Percentiles rank a stretch among this genome's conserved stretches.
phyloP scores from a whole-genome alignment of 192 early-diverging fungal species.

The Phlyctochytrium planicorne region DNA sequence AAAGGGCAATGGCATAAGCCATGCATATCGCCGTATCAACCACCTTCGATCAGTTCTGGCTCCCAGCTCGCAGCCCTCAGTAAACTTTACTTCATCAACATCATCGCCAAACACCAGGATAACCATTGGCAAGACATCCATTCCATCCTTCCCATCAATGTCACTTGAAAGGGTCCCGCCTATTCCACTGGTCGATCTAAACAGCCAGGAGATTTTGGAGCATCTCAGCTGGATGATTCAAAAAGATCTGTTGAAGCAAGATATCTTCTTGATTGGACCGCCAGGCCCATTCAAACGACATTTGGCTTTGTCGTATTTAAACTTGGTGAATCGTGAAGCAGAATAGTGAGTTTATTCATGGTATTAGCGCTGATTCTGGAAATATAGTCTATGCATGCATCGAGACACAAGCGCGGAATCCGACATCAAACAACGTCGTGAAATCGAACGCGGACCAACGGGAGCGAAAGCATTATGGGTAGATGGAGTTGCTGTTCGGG shows the following conservation, averaged over 20 bases:
- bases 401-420: conserved; percentile 71
- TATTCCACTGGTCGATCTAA: background rate
- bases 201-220: conserved; percentile 34
- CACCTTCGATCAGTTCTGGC: no score
- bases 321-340: conserved; percentile 64
- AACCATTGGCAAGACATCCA: background rate
- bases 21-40: no score
- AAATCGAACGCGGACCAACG: conserved; percentile 60
- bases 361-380: no score
- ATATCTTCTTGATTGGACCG: conserved; percentile 79
- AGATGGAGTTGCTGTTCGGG: conserved; percentile 58
- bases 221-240: conserved; percentile 77
- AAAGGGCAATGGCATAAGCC: no score
- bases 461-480: conserved; percentile 48
- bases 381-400: conserved; percentile 56
- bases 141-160: background rate
- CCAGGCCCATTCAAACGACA: conserved; percentile 67
- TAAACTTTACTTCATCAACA: background rate
- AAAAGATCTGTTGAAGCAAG: conserved; percentile 77
- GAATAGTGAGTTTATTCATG: no score
- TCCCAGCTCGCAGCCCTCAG: no score
- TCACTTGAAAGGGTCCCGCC: background rate
- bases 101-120: background rate
- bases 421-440: conserved; percentile 80
- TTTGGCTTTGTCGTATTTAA: conserved; percentile 68